phyloP scores from a whole-genome alignment of 768 basidiomycete genomes.

The Boletales sp. region DNA sequence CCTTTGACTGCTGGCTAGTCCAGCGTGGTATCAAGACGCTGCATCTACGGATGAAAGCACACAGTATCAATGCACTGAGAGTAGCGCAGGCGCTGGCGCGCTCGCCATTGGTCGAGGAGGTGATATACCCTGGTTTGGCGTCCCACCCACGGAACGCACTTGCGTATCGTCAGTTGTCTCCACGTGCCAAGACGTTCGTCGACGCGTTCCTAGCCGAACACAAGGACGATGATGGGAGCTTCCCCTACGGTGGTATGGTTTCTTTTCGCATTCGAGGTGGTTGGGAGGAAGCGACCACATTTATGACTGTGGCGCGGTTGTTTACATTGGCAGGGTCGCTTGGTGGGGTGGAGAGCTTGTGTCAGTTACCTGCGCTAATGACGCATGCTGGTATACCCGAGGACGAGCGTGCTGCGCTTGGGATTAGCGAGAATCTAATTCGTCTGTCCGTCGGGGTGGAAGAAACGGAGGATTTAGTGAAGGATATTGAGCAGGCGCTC shows the following conservation, averaged over 20 bases:
- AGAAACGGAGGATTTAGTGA: slow-evolving; percentile 76
- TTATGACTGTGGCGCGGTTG: slow-evolving; percentile 60
- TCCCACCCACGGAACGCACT: slow-evolving; percentile 62
- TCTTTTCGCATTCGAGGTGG: slow-evolving; percentile 60
- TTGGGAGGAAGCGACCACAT: slow-evolving; percentile 52
- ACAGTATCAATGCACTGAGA: slow-evolving; percentile 77
- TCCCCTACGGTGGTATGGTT: slow-evolving; percentile 92
- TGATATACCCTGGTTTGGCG: slow-evolving; percentile 82
- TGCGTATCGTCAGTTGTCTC: slow-evolving; percentile 59
- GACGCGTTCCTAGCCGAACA: slow-evolving; percentile 28
- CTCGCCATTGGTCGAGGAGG: slow-evolving; percentile 62
- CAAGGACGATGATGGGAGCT: slow-evolving; percentile 42
- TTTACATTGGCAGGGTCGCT: slow-evolving; percentile 86
- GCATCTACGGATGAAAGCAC: slow-evolving; percentile 80
- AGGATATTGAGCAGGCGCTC: slow-evolving; percentile 27
- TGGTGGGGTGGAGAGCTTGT: slow-evolving; percentile 90
- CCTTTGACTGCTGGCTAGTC: slow-evolving; percentile 88
- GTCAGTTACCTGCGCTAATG: slow-evolving; percentile 86
- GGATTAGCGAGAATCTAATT: slow-evolving; percentile 75
- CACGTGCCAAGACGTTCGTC: slow-evolving; percentile 67
- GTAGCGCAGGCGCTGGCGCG: slow-evolving; percentile 61
- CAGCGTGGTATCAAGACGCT: slow-evolving; percentile 92
- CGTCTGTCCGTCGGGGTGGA: slow-evolving; percentile 87
- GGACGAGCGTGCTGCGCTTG: slow-evolving; percentile 61
- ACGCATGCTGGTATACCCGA: slow-evolving; percentile 79